Base-by-base conservation (phyloP, 345 rosid species). In the Aquilaria yunnanensis region DNA sequence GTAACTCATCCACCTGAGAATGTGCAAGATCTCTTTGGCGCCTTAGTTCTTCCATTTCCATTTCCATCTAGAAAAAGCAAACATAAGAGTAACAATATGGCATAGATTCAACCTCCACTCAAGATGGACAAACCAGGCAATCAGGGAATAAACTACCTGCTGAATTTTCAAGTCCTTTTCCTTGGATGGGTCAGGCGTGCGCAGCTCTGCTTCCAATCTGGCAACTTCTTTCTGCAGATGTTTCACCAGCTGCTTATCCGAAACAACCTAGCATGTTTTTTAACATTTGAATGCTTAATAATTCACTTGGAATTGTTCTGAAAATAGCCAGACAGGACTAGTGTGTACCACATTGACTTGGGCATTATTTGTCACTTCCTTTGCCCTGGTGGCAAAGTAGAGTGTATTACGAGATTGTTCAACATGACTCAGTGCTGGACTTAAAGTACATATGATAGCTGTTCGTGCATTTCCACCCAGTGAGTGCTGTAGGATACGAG, bases 401-500 rank as follows among this genome's bases (percentile, higher is more conserved):
- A 95, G 97, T 64, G 98, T 91, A 66, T 91, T 95, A 70, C 98
- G 93, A 66, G 99, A 95, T 74, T 95, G 99, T 67, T 95, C 99
- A 65, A 81, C 82, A 74, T 95, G 98, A 75, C 83, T 74, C 52
- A 74, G 54, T 34, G 99, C 97, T 61, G 99, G 99, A 82, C 99
- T 91, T 68, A 95, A 57, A 66, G 97, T 95, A 70, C 98, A 95
- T 43, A 95, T 91, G 65, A 95, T 95, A 65, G 99, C 99, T 47
- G 99, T 95, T 30, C 99, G 86, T 45, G 98, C 99, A 82, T 95
- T 95, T 61, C 99, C 99, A 63, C 99, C 99, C 12, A 95, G 97
- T 51, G 98, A 95, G 70, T 95, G 98, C 79, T 95, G 98, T 74
- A 95, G 65, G 70, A 95, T 95, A 59, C 99, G 88, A 58, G 99